Evolutionary conservation across 495 filamentous ascomycete species (phyloP), one percentile per base, ranked within the genome.

Genomic region (Chaetomium tenue): DNA sequence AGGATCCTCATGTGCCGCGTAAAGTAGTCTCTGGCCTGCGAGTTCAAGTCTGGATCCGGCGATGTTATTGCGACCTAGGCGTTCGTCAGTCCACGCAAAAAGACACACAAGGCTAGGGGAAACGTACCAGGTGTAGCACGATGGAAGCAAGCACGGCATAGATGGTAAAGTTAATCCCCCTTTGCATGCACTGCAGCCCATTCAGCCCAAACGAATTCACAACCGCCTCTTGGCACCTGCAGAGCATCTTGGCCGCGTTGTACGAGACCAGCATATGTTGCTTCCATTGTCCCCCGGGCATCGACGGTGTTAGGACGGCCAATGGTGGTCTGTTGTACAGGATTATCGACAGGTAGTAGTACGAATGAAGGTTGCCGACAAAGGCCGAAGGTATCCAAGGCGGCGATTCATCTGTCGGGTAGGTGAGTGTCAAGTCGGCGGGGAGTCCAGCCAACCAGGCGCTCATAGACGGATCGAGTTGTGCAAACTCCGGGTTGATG

Each of bases 111-210:
- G 39, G 5, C 65, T 20, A 8, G 60, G 13, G 16, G 26, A 25
- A 25, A 44, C 91, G 74, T 80, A 98, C 94, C 77, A 98, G 77
- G 78, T 98, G 95, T 63, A 98, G 83, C 80, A 97, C 94, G 33
- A 92, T 94, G 79, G 92, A 97, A 15, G 91, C 96, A 44, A 98
- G 80, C 30, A 97, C 84, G 48, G 87, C 86, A 71, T 98, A 98
- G 23, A 98, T 95, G 23, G 92, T 91, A 73, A 96, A 97, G 78
- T 92, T 96, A 70, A 97, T 91, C 42, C 94, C 94, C 66, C 94
- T 83, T 72, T 92, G 88, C 94, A 98, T 98, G 80, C 88, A 95
- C 63, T 93, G 82, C 2, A 98, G 80, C 1, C 94, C 95, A 52
- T 84, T 82, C 52, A 96, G 76, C 1, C 92, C 91, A 73, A 89